phyloP scores from a whole-genome alignment of 2,329 filamentous ascomycete genomes.

The Exophiala calicioides region DNA sequence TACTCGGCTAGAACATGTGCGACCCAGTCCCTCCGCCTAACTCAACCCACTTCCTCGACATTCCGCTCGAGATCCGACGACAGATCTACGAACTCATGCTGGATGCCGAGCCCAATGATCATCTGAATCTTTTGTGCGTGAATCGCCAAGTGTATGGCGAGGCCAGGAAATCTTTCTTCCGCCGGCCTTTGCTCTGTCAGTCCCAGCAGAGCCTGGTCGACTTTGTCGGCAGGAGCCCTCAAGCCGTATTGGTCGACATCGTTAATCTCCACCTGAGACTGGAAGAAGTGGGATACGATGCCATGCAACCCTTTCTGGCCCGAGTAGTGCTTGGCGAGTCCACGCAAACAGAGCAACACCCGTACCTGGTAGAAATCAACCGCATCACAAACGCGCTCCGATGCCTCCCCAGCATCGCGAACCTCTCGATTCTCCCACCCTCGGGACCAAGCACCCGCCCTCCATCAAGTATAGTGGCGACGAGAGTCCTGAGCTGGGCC shows the following conservation, averaged over 20 bases:
- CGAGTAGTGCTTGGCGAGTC: conserved; percentile 1
- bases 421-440: conserved; percentile 10
- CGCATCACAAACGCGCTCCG: conserved; percentile 18
- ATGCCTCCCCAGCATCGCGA: conserved; percentile 9
- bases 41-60: conserved; percentile 10
- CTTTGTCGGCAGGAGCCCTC: conserved; percentile 9
- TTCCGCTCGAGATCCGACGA: conserved; percentile 22
- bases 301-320: conserved; percentile 16
- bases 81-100: conserved; percentile 23
- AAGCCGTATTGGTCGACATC: conserved; percentile 9
- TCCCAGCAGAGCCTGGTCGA: conserved; percentile 17
- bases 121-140: conserved; percentile 18
- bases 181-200: conserved; percentile 11
- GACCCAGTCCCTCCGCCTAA: no score
- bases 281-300: conserved; percentile 12
- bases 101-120: conserved; percentile 4
- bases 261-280: conserved; percentile 14
- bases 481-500: conserved; percentile 10
- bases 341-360: conserved; percentile 7
- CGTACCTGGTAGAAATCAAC: conserved; percentile 21
- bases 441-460: conserved; percentile 1
- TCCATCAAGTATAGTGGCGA: conserved; percentile 15
- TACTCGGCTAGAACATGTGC: no score
- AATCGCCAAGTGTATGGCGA: conserved; percentile 19
- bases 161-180: conserved; percentile 22